phyloP scores from a whole-genome alignment of 1,284 basidiomycete species.

The Anthracocystis panici-leucophaei region DNA sequence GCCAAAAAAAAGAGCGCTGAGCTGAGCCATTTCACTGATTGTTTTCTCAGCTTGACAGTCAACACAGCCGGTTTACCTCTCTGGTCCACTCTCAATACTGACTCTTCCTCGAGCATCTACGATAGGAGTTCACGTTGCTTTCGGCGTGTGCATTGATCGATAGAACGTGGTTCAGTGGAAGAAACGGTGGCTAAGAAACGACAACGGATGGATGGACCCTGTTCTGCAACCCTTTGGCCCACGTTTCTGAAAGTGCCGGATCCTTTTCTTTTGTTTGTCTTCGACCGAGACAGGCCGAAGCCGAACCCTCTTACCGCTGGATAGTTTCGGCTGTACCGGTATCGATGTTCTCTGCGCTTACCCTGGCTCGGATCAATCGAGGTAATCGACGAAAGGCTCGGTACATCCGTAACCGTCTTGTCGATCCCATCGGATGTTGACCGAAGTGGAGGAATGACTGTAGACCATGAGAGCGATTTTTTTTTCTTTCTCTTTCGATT shows the following conservation, averaged over 20 bases:
- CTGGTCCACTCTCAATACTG: neutral
- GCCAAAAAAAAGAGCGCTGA: neutral
- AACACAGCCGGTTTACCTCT: neutral
- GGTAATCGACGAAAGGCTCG: too few species aligned
- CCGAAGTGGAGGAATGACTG: constrained; percentile 5
- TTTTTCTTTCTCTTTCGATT: too few species aligned
- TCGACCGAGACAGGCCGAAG: constrained; percentile 29
- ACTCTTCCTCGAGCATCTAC: too few species aligned
- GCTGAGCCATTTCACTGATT: neutral
- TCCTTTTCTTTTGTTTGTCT: constrained; percentile 5
- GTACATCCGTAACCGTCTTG: neutral
- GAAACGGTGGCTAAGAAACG: neutral
- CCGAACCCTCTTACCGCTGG: neutral
- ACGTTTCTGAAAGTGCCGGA: constrained; percentile 6
- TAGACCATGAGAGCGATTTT: neutral
- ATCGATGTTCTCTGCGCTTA: too few species aligned
- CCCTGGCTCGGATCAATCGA: too few species aligned
- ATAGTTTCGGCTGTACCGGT: neutral
- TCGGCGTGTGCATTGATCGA: neutral
- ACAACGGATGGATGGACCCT: too few species aligned
- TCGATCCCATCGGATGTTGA: constrained; percentile 3
- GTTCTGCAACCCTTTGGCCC: neutral
- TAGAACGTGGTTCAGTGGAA: neutral
- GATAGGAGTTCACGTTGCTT: neutral
- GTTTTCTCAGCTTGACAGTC: neutral